Evolutionary conservation across 371 early-diverging fungal species (phyloP).

Genomic region (Quaeritorhiza haematococci): DNA sequence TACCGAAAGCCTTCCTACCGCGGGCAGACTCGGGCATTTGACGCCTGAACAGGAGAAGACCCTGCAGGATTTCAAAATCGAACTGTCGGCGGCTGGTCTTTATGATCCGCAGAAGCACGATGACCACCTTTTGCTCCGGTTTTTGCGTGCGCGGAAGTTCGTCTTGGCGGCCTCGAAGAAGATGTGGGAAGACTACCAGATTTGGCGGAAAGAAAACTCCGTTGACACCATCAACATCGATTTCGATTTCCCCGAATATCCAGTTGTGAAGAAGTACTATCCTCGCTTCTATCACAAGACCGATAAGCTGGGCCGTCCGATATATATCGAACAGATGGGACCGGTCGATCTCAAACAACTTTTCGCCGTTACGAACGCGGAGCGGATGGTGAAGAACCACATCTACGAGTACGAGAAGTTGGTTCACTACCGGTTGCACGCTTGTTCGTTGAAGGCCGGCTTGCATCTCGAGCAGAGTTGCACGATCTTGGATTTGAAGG

Average conservation of each 20-base stretch:
- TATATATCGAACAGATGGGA: slow-evolving; percentile 67
- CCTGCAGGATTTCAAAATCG: slow-evolving; percentile 51
- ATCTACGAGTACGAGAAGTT: slow-evolving; percentile 65
- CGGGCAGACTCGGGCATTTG: slow-evolving; percentile 52
- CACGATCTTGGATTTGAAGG: slow-evolving; percentile 69
- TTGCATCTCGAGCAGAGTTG: slow-evolving; percentile 60
- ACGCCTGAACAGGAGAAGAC: slow-evolving; percentile 49
- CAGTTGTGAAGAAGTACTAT: slow-evolving; percentile 36
- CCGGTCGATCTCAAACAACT: slow-evolving; percentile 53
- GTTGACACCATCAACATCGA: slow-evolving; percentile 23
- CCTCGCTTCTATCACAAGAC: slow-evolving; percentile 72
- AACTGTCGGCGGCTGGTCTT: slow-evolving; percentile 23
- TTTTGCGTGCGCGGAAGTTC: slow-evolving; percentile 69
- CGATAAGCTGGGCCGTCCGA: slow-evolving; percentile 67
- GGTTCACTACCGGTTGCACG: slow-evolving; percentile 50
- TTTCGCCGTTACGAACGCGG: slow-evolving; percentile 45
- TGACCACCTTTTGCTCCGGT: slow-evolving; percentile 63
- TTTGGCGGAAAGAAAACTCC: slow-evolving; percentile 56
- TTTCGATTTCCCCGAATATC: slow-evolving; percentile 41
- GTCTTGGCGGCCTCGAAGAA: slow-evolving; percentile 49
- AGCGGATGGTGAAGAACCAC: slow-evolving; percentile 59
- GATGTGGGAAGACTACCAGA: slow-evolving; percentile 61
- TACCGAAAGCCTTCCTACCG: slow-evolving; percentile 16
- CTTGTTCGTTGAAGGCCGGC: slow-evolving; percentile 49
- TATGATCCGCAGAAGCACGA: slow-evolving; percentile 55